A percentile compares a stretch with the other conserved stretches of the same genome.
Evolutionary conservation across 108 stramenopile species (phyloP).

Genomic region (Discostella stelligeroides): DNA sequence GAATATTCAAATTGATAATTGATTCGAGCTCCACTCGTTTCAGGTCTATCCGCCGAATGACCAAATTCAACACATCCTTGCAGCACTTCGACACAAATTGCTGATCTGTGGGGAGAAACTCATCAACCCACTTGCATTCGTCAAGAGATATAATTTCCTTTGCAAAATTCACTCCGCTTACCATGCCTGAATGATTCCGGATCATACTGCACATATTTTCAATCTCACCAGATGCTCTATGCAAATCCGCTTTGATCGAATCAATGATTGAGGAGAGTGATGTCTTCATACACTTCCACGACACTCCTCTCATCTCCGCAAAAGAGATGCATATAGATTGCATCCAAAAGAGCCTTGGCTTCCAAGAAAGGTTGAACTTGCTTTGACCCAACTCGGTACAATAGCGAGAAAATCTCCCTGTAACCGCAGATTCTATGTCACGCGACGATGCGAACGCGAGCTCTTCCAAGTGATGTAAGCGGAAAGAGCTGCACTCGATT

Average conservation of each 20-base stretch:
- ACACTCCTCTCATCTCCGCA: neutral
- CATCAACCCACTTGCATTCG: constrained; percentile 35
- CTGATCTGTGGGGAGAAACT: constrained; percentile 13
- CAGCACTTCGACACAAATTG: constrained; percentile 25
- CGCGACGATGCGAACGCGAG: neutral
- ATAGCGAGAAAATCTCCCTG: neutral
- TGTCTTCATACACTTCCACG: constrained; percentile 10
- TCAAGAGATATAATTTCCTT: constrained; percentile 11
- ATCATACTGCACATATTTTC: constrained; percentile 17
- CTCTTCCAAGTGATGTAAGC: constrained; percentile 4
- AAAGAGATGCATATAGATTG: constrained; percentile 12
- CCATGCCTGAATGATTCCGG: constrained; percentile 28
- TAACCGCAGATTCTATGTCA: constrained; percentile 11
- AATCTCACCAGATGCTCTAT: constrained; percentile 26
- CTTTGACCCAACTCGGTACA: constrained; percentile 13
- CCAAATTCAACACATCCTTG: constrained; percentile 3
- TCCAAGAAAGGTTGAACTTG: constrained; percentile 7
- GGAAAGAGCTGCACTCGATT: neutral
- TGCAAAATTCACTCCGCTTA: constrained; percentile 26
- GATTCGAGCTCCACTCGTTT: constrained; percentile 21
- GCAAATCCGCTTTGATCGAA: constrained; percentile 17
- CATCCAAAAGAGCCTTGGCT: constrained; percentile 27
- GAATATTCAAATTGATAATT: neutral
- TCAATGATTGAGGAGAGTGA: constrained; percentile 10
- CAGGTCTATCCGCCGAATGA: constrained; percentile 13